Evolutionary conservation across 345 rosid species (phyloP).

Genomic region (Schrenkiella parvula): DNA sequence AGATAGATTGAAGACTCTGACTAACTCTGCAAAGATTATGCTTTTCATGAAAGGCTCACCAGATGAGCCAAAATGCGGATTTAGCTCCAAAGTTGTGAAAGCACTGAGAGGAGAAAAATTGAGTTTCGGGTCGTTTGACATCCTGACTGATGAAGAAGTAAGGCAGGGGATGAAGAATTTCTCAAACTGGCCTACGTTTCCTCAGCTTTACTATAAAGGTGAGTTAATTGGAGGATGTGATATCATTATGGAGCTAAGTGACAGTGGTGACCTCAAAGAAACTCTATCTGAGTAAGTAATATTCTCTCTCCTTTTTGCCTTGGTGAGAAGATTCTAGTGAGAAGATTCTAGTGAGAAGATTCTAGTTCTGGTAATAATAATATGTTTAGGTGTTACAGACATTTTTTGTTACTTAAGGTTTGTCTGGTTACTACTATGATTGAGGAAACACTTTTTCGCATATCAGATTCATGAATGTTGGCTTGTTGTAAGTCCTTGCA

Average conservation of each 20-base stretch:
- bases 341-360: too few relatives aligned
- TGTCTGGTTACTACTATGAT: constrained; percentile 13
- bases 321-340: not conserved
- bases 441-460: not conserved
- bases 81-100: constrained; percentile 88
- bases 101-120: constrained; percentile 67
- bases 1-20: constrained; percentile 54
- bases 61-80: constrained; percentile 85
- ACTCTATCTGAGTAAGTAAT: constrained; percentile 62
- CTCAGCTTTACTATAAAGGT: constrained; percentile 94
- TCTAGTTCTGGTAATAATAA: not conserved
- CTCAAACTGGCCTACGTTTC: constrained; percentile 98
- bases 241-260: constrained; percentile 69
- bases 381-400: constrained; percentile 7
- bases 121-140: constrained; percentile 77
- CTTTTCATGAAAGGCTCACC: constrained; percentile 97
- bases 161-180: constrained; percentile 84
- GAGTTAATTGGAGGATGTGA: constrained; percentile 97
- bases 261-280: constrained; percentile 69
- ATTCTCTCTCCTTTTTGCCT: not conserved
- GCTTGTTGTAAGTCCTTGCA: not conserved
- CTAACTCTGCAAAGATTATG: constrained; percentile 72
- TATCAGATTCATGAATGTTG: constrained; percentile 4
- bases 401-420: constrained; percentile 19
- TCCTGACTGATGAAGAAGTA: constrained; percentile 76